A percentile compares a stretch with the other conserved stretches of the same genome.
These are phyloP conservation scores for Tephrocybe sp. DNA, from an alignment of 768 basidiomycete species.

Conservation along the genomic window DNA sequence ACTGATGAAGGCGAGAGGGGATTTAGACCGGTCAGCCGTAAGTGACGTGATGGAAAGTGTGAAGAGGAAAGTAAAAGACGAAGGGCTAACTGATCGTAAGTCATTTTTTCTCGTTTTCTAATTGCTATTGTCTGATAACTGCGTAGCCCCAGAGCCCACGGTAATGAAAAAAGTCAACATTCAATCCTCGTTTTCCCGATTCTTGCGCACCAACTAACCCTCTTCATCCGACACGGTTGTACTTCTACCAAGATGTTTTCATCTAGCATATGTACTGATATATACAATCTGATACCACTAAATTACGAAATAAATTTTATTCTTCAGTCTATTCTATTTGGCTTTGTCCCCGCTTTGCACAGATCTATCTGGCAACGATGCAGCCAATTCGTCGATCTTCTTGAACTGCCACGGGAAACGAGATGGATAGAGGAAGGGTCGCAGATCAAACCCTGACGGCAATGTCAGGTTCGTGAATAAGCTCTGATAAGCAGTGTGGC, in stretches of 20 bases:
- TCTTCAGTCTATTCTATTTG: slow-evolving; percentile 40
- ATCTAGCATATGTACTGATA: slow-evolving; percentile 18
- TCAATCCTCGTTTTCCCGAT: slow-evolving; percentile 71
- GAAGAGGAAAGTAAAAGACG: slow-evolving; percentile 90
- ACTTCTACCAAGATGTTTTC: slow-evolving; percentile 2
- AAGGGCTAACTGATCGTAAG: slow-evolving; percentile 79
- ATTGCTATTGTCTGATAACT: background rate
- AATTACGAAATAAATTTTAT: slow-evolving; percentile 15
- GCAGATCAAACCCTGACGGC: slow-evolving; percentile 80
- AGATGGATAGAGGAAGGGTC: slow-evolving; percentile 95
- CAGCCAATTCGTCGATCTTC: slow-evolving; percentile 89
- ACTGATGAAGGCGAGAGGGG: slow-evolving; percentile 84
- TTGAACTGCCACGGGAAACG: slow-evolving; percentile 96
- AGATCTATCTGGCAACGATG: slow-evolving; percentile 70
- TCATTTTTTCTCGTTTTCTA: slow-evolving; percentile 14
- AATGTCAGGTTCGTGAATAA: slow-evolving; percentile 16
- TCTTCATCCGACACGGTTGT: slow-evolving; percentile 6
- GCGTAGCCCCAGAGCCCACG: slow-evolving; percentile 74
- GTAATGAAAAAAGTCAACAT: slow-evolving; percentile 90
- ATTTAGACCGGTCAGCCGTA: slow-evolving; percentile 85
- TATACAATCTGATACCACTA: slow-evolving; percentile 16
- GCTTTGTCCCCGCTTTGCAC: slow-evolving; percentile 35
- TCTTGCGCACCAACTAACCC: slow-evolving; percentile 51
- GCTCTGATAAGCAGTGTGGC: slow-evolving; percentile 19
- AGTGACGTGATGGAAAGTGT: slow-evolving; percentile 93